Base-by-base conservation (phyloP, 306 rosid genomes). In the Hippophae tibetana region DNA sequence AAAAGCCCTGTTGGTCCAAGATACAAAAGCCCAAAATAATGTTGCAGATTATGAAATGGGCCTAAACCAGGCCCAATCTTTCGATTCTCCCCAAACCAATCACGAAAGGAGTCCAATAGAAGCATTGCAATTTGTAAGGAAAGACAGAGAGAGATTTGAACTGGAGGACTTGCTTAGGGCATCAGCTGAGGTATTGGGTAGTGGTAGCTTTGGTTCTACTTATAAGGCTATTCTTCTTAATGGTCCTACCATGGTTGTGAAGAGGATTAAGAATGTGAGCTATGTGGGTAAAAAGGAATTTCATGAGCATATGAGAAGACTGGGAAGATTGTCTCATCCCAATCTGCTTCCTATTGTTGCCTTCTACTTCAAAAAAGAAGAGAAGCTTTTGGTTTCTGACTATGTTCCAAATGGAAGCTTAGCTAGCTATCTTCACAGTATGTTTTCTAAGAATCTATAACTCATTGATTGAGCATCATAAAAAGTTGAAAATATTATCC, bases 141-240 rank as follows among this genome's bases (percentile, higher is more conserved):
- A 65, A 5, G 90, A 80, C 8, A 65, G 56, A 12, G 64, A 38
- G 62, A 68, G 7, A 44, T 82, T 92, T 62, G 93, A 82, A 53
- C 40, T 92, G 60, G 85, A 82, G 13, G 95, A 85, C 9, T 67
- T 92, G 11, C 86, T 92, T 0, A 68, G 81, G 55, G 96, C 96
- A 43, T 74, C 95, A 0, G 96, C 96, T 7, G 88, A 85, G 76
- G 86, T 88, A 42, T 54, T 92, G 9, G 99, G 96, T 0, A 78
- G 88, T 71, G 96, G 96, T 3, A 78, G 88, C 13, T 83, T 92
- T 66, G 99, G 95, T 12, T 82, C 96, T 0, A 81, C 95, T 0
- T 92, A 83, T 47, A 92, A 88, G 61, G 96, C 95, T 3, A 59
- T 66, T 72, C 65, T 92, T 52, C 5, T 66, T 50, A 77, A 14